Conservation (phyloP, 257 asterid species). For the Nicotiana knightiana region DNA sequence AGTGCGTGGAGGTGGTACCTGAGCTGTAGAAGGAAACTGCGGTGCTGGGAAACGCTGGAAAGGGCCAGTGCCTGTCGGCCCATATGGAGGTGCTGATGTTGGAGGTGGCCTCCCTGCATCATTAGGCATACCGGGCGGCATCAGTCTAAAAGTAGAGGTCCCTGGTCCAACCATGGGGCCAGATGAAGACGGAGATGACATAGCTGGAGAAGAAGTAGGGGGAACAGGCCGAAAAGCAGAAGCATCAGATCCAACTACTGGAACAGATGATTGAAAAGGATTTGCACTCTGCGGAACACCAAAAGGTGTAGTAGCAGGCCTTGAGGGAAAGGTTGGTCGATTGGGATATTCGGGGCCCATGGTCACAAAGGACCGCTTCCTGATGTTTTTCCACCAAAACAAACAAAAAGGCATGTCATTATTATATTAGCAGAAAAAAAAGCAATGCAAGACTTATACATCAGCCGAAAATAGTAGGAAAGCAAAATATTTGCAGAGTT, state of each 20-base stretch:
- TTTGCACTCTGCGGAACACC: slow-evolving; percentile 42
- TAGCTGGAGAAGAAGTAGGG: background rate
- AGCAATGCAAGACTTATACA: background rate
- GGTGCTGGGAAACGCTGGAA: slow-evolving; percentile 47
- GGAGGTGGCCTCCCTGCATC: slow-evolving; percentile 44
- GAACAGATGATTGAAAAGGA: slow-evolving; percentile 48
- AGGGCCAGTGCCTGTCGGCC: slow-evolving; percentile 43
- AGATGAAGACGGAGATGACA: background rate
- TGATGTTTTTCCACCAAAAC: slow-evolving; percentile 13
- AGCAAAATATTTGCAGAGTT: background rate
- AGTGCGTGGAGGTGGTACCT: slow-evolving; percentile 36
- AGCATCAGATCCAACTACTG: slow-evolving; percentile 32
- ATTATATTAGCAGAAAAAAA: background rate
- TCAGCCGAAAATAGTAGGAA: slow-evolving; percentile 3
- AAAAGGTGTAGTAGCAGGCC: slow-evolving; percentile 50
- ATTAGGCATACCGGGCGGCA: slow-evolving; percentile 29
- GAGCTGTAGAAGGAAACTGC: slow-evolving; percentile 24
- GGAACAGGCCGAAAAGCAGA: slow-evolving; percentile 14
- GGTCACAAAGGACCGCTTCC: slow-evolving; percentile 30
- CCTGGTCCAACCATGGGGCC: slow-evolving; percentile 13
- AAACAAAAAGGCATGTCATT: background rate
- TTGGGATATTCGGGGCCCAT: slow-evolving; percentile 74
- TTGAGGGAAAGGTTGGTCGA: slow-evolving; percentile 44
- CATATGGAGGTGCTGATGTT: slow-evolving; percentile 33
- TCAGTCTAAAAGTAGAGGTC: slow-evolving; percentile 40